Evolutionary conservation across 2,329 filamentous ascomycete species (phyloP).

Genomic region (Orbilia brochopaga): DNA sequence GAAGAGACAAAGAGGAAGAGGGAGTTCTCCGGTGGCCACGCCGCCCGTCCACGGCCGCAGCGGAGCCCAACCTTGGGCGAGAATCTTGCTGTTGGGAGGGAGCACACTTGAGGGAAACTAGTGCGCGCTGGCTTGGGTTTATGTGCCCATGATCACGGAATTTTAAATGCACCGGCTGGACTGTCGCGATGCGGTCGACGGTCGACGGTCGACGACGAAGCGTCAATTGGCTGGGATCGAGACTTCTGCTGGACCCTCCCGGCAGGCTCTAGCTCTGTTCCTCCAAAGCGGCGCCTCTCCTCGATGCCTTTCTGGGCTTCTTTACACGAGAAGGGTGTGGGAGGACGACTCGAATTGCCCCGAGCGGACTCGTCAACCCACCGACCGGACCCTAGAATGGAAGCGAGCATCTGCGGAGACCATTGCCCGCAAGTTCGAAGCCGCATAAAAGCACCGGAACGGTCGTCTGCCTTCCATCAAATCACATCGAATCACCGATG

Average conservation of each 20-base stretch:
- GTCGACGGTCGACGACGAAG: slow-evolving; percentile 3
- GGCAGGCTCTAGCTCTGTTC: slow-evolving; percentile 20
- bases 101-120: not conserved
- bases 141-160: not conserved
- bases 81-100: not conserved
- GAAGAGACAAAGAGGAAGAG: too few relatives aligned
- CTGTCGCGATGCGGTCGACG: slow-evolving; percentile 40
- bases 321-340: slow-evolving; percentile 41
- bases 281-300: slow-evolving; percentile 39
- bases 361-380: slow-evolving; percentile 15
- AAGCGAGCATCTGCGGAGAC: slow-evolving; percentile 9
- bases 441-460: slow-evolving; percentile 26
- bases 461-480: not conserved
- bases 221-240: slow-evolving; percentile 4
- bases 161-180: slow-evolving; percentile 25
- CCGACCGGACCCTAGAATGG: slow-evolving; percentile 13
- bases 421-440: not conserved
- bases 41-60: not conserved
- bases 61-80: not conserved
- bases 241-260: slow-evolving; percentile 28
- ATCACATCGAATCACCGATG: not conserved
- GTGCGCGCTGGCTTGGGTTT: not conserved
- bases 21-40: too few relatives aligned
- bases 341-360: slow-evolving; percentile 39
- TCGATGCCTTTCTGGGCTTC: slow-evolving; percentile 31